These are phyloP conservation scores for Flaveria floridana DNA, from an alignment of 140 eudicot species.

Conservation along the genomic window DNA sequence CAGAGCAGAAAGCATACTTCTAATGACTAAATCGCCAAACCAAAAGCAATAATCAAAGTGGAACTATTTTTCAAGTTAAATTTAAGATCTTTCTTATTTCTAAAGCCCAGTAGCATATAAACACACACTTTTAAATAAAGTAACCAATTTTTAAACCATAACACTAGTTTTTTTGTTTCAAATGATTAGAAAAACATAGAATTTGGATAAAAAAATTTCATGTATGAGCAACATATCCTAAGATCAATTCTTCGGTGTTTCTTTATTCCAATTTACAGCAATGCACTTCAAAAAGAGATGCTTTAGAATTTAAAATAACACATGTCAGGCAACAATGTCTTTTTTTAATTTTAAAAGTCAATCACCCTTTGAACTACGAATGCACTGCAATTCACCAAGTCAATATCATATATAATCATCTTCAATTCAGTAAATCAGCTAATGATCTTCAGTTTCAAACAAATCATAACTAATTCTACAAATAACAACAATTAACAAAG, in stretches of 20 bases:
- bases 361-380: not conserved
- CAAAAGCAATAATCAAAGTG: not conserved
- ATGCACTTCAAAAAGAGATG: not conserved
- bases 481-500: not conserved
- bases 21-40: not conserved
- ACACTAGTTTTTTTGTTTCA: not conserved
- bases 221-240: not conserved
- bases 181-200: not conserved
- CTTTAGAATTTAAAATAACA: not conserved
- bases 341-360: not conserved
- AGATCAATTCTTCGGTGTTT: not conserved
- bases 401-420: not conserved
- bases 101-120: not conserved
- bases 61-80: not conserved
- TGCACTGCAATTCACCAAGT: not conserved
- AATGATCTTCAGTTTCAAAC: not conserved
- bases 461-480: not conserved
- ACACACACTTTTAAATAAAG: not conserved
- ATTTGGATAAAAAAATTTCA: constrained; percentile 3
- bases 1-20: not conserved
- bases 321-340: not conserved
- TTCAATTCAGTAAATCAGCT: constrained; percentile 1
- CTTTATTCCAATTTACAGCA: not conserved
- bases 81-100: not conserved
- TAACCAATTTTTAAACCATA: not conserved